Evolutionary conservation across 768 basidiomycete species (phyloP).

Genomic region (Collybiopsis confluens): DNA sequence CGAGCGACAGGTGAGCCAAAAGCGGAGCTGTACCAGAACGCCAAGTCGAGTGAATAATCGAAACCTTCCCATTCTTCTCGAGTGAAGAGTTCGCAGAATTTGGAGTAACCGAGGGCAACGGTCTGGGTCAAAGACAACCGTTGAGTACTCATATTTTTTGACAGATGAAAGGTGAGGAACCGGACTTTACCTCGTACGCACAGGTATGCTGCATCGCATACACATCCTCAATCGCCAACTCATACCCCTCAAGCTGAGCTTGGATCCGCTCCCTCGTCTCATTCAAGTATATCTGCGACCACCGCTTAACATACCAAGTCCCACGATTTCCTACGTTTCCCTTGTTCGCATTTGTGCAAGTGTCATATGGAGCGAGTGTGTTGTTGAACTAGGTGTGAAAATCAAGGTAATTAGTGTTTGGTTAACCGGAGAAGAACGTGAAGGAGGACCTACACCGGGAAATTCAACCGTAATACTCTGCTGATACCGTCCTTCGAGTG

Average conservation of each 20-base stretch:
- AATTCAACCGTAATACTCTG: conserved; percentile 75
- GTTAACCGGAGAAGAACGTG: not conserved
- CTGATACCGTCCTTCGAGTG: conserved; percentile 68
- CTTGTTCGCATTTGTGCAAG: conserved; percentile 60
- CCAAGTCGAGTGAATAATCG: conserved; percentile 74
- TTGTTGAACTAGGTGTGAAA: conserved; percentile 58
- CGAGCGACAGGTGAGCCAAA: conserved; percentile 82
- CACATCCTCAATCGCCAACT: conserved; percentile 62
- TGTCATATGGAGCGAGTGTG: conserved; percentile 82
- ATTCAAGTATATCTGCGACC: conserved; percentile 70
- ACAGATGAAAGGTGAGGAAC: not conserved
- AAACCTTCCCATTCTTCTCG: conserved; percentile 93
- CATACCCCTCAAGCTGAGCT: conserved; percentile 53
- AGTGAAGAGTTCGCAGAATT: conserved; percentile 88
- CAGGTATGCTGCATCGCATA: conserved; percentile 81
- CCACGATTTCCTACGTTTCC: conserved; percentile 53
- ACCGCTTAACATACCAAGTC: conserved; percentile 50
- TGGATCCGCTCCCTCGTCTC: conserved; percentile 61
- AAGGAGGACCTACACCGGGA: conserved; percentile 37
- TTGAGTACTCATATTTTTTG: not conserved
- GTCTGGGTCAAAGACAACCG: conserved; percentile 42
- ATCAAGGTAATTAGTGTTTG: conserved; percentile 11
- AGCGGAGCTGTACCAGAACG: conserved; percentile 74
- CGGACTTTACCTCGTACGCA: conserved; percentile 63
- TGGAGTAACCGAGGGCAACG: conserved; percentile 86